These are phyloP conservation scores for Sarocladiaceae sp. DNA, from an alignment of 2,329 filamentous ascomycete species.

Conservation along the genomic window DNA sequence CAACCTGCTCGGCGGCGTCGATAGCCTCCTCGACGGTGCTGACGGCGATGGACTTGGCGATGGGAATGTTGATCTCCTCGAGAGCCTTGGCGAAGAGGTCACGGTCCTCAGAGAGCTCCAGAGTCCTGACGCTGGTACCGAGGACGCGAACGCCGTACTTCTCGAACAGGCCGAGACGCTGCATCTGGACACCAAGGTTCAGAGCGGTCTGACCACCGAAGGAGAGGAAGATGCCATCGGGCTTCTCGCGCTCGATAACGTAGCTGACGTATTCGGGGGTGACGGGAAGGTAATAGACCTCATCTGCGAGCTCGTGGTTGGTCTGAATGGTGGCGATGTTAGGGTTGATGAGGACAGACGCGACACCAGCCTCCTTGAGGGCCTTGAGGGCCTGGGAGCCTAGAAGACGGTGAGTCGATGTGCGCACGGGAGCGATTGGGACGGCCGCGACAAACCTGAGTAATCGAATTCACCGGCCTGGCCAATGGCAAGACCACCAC, in stretches of 20 bases:
- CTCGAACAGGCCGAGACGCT: slow-evolving; percentile 91
- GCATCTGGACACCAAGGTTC: slow-evolving; percentile 95
- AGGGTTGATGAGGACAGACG: slow-evolving; percentile 91
- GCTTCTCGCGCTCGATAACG: slow-evolving; percentile 92
- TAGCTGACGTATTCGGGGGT: slow-evolving; percentile 97
- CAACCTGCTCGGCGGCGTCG: slow-evolving; percentile 76
- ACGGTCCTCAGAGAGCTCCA: slow-evolving; percentile 92
- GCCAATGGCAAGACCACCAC: slow-evolving; percentile 90
- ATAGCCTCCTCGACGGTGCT: slow-evolving; percentile 87
- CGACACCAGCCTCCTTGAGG: slow-evolving; percentile 87
- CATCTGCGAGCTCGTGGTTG: slow-evolving; percentile 89
- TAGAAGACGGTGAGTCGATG: slow-evolving; percentile 28
- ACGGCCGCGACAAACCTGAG: slow-evolving; percentile 61
- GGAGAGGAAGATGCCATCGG: slow-evolving; percentile 94
- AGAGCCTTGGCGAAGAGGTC: slow-evolving; percentile 93
- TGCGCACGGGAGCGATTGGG: slow-evolving; percentile 9
- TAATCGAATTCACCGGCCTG: slow-evolving; percentile 99
- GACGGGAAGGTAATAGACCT: slow-evolving; percentile 97
- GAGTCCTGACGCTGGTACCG: slow-evolving; percentile 87
- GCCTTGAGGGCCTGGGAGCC: slow-evolving; percentile 95
- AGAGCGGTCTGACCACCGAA: slow-evolving; percentile 97
- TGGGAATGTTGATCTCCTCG: slow-evolving; percentile 95
- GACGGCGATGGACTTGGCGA: slow-evolving; percentile 92
- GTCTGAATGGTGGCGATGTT: slow-evolving; percentile 99
- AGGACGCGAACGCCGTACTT: slow-evolving; percentile 93